Evolutionary conservation across 2,329 filamentous ascomycete species (phyloP).

Genomic region (Claviceps sp.): DNA sequence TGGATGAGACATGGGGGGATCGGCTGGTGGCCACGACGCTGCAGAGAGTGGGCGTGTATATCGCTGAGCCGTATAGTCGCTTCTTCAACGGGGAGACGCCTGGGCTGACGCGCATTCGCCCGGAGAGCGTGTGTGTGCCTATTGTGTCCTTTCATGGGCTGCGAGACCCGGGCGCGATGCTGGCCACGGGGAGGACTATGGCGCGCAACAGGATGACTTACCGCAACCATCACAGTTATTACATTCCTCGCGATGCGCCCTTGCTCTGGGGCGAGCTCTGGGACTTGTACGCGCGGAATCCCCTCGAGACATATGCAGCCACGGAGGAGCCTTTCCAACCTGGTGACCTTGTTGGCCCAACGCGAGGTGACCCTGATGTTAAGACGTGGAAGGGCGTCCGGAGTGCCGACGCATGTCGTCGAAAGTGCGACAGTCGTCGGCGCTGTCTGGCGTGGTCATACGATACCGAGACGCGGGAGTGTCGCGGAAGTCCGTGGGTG

Average conservation of each 20-base stretch:
- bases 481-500: slow-evolving; percentile 36
- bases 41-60: slow-evolving; percentile 38
- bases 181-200: slow-evolving; percentile 28
- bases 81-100: slow-evolving; percentile 44
- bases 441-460: slow-evolving; percentile 40
- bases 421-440: slow-evolving; percentile 23
- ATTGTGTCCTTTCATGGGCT: slow-evolving; percentile 41
- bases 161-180: slow-evolving; percentile 31
- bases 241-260: slow-evolving; percentile 14
- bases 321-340: slow-evolving; percentile 14
- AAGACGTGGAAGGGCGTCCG: slow-evolving; percentile 23
- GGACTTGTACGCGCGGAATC: slow-evolving; percentile 30
- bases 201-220: slow-evolving; percentile 12
- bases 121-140: slow-evolving; percentile 39
- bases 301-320: slow-evolving; percentile 23
- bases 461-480: slow-evolving; percentile 25
- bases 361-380: slow-evolving; percentile 23
- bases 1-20: slow-evolving; percentile 41
- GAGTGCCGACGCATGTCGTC: slow-evolving; percentile 28
- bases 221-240: background rate
- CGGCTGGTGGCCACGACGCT: slow-evolving; percentile 39
- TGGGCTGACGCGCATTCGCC: slow-evolving; percentile 31
- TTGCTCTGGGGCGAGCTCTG: slow-evolving; percentile 39
- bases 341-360: slow-evolving; percentile 37
- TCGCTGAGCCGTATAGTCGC: slow-evolving; percentile 39